Evolutionary conservation across 192 early-diverging fungal species (phyloP), one percentile per base, ranked within the genome.

Genomic region (Coemansia sp.): DNA sequence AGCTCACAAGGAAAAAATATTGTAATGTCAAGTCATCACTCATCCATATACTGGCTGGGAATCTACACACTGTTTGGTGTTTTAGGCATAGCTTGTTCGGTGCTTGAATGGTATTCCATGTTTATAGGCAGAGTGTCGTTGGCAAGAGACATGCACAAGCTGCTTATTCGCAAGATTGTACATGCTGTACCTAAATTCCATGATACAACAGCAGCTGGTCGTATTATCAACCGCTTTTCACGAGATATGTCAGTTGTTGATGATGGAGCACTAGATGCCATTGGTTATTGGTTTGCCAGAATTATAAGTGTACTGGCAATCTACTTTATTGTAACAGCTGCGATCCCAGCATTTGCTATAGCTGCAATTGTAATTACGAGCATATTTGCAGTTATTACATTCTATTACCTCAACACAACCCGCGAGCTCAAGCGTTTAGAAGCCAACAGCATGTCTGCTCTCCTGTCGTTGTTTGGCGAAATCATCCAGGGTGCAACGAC

Each of bases 401-500:
- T 66, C 4, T 87, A 87, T 67, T 98, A 94, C 65, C 75, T 95
- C 56, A 77, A 70, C 4, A 82, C 90, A 8, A 91, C 93, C 6
- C 85, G 96, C 42, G 94, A 96, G 72, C 74, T 96, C 50, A 95
- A 98, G 86, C 88, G 95, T 15, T 73, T 95, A 16, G 92, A 95
- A 77, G 89, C 91, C 9, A 86, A 86, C 57, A 86, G 89, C 32
- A 85, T 88, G 61, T 87, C 86, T 44, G 91, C 94, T 3, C 88
- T 94, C 41, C 86, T 89, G 74, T 85, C 92, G 56, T 88, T 91
- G 72, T 93, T 95, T 63, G 85, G 85, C 50, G 93, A 98, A 78
- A 87, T 90, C 23, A 76, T 92, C 21, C 76, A 61, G 16, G 92
- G 92, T 49, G 86, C 90, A 13, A 65, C 92, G 7, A 89, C 91